Conservation (phyloP, 495 filamentous ascomycete genomes). For the Margaritispora aquatica region DNA sequence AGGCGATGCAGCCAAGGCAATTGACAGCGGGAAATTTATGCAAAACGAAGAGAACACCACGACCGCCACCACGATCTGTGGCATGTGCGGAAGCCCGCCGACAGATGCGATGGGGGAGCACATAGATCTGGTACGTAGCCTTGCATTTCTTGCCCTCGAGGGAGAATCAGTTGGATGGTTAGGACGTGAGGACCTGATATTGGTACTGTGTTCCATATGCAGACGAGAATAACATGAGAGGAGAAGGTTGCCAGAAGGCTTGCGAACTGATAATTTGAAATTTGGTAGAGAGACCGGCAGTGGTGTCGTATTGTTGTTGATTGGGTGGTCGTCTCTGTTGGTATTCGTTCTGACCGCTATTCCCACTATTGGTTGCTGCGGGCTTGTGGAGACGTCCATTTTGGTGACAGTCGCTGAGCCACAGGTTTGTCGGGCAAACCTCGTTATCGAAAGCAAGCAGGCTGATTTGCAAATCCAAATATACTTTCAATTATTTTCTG, state of each 20-base stretch:
- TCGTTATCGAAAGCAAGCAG: too few relatives aligned
- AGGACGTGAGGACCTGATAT: background rate
- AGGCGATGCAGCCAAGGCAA: background rate
- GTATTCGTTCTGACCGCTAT: background rate
- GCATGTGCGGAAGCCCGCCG: too few relatives aligned
- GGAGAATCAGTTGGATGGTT: background rate
- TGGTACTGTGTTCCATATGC: background rate
- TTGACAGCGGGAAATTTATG: background rate
- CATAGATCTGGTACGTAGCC: background rate
- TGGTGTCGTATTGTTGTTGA: background rate
- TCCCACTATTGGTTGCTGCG: background rate
- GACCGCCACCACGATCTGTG: background rate
- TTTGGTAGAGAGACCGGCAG: background rate
- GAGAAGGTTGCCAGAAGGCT: too few relatives aligned
- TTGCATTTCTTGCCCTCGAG: background rate
- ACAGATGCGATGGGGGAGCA: background rate
- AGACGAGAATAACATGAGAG: background rate
- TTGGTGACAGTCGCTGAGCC: too few relatives aligned
- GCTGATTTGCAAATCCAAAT: too few relatives aligned
- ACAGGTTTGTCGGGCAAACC: too few relatives aligned
- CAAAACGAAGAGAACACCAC: too few relatives aligned
- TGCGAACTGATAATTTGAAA: background rate
- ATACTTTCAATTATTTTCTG: too few relatives aligned
- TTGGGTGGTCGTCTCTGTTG: too few relatives aligned
- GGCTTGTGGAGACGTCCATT: background rate